These are phyloP conservation scores for Suhomyces xylopsoci DNA, from an alignment of 805 yeast species.

Conservation along the genomic window DNA sequence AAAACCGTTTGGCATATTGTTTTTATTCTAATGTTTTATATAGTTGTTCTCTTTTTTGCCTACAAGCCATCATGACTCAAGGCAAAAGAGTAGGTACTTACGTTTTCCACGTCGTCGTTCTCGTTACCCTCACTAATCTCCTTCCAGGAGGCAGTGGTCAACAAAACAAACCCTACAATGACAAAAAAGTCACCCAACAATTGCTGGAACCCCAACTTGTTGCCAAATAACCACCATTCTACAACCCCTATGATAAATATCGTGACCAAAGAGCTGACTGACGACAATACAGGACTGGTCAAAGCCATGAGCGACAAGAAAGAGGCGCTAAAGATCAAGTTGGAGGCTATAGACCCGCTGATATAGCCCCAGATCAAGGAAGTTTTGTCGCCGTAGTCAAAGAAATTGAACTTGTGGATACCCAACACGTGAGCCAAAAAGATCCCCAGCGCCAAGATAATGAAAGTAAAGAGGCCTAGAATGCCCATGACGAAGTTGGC, in stretches of 20 bases:
- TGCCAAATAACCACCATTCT: slow-evolving; percentile 68
- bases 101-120: slow-evolving; percentile 42
- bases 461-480: slow-evolving; percentile 57
- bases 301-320: slow-evolving; percentile 77
- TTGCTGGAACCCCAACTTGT: slow-evolving; percentile 52
- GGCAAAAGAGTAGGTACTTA: slow-evolving; percentile 43
- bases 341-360: slow-evolving; percentile 53
- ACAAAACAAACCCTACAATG: slow-evolving; percentile 62
- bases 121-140: slow-evolving; percentile 54
- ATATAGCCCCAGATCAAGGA: slow-evolving; percentile 45
- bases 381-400: slow-evolving; percentile 40
- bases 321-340: slow-evolving; percentile 65
- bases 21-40: neutral
- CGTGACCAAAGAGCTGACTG: slow-evolving; percentile 66
- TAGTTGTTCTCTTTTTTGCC: neutral
- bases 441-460: slow-evolving; percentile 48
- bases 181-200: slow-evolving; percentile 68
- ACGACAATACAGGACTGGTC: slow-evolving; percentile 80
- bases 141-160: slow-evolving; percentile 64
- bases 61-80: slow-evolving; percentile 21
- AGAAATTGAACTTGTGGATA: slow-evolving; percentile 55
- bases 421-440: slow-evolving; percentile 51
- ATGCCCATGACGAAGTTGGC: slow-evolving; percentile 72
- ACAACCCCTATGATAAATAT: slow-evolving; percentile 75
- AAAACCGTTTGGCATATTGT: no score